phyloP scores from a whole-genome alignment of 2,329 filamentous ascomycete species.

The Trichoderma asperellum region DNA sequence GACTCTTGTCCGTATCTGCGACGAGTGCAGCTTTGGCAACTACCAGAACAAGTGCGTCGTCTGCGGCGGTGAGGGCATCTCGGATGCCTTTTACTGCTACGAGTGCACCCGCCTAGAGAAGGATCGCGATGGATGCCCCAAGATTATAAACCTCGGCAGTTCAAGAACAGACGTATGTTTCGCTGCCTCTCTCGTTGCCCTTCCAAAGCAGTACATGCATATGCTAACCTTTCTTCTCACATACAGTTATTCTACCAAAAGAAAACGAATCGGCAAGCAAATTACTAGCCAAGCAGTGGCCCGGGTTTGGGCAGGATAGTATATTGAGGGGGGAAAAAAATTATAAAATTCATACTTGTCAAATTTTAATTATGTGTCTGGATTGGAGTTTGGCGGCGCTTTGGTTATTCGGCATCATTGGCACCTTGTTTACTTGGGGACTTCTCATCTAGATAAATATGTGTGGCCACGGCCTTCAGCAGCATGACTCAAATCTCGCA shows the following conservation, averaged over 20 bases:
- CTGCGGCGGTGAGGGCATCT: slow-evolving; percentile 96
- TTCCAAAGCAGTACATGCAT: too few relatives aligned
- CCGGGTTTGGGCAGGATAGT: slow-evolving; percentile 51
- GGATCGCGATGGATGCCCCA: slow-evolving; percentile 95
- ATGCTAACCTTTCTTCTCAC: slow-evolving; percentile 21
- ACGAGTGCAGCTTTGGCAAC: slow-evolving; percentile 99
- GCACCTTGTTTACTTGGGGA: background rate
- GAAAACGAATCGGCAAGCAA: slow-evolving; percentile 64
- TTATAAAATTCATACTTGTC: slow-evolving; percentile 6
- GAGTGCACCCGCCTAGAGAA: slow-evolving; percentile 97
- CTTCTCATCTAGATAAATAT: background rate
- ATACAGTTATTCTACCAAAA: slow-evolving; percentile 66
- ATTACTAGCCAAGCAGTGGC: slow-evolving; percentile 56
- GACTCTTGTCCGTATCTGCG: slow-evolving; percentile 96
- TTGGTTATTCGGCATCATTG: slow-evolving; percentile 6
- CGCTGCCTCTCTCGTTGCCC: background rate
- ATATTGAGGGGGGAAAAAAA: slow-evolving; percentile 9
- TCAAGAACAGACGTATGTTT: slow-evolving; percentile 83
- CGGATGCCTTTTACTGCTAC: slow-evolving; percentile 98
- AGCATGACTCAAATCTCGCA: background rate
- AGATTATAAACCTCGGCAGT: slow-evolving; percentile 98
- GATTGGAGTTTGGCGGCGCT: slow-evolving; percentile 27
- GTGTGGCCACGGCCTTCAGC: background rate
- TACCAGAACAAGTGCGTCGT: slow-evolving; percentile 99
- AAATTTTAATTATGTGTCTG: slow-evolving; percentile 9